phyloP scores from a whole-genome alignment of 1,284 basidiomycete species.

The Cryptococcus sp. region DNA sequence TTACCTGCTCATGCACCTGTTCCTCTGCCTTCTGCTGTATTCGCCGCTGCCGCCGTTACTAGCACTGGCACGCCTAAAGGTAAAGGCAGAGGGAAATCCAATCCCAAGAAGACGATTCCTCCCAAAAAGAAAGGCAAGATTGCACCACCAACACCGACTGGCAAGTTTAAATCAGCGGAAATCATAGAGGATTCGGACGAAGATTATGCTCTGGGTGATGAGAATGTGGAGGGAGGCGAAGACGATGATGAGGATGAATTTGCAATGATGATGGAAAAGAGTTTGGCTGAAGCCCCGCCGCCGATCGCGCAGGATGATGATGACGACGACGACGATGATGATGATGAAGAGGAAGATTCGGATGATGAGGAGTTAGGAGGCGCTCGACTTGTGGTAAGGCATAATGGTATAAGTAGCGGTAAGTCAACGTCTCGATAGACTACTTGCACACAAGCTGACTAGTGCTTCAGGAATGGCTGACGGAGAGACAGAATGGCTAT shows the following conservation, averaged over 20 bases:
- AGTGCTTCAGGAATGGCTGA: background rate
- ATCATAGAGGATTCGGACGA: conserved; percentile 43
- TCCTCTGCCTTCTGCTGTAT: background rate
- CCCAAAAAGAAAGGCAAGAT: conserved; percentile 10
- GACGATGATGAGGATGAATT: conserved; percentile 37
- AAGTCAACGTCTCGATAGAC: background rate
- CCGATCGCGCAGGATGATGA: conserved; percentile 8
- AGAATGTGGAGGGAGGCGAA: conserved; percentile 12
- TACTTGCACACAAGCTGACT: background rate
- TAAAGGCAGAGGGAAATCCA: conserved; percentile 11
- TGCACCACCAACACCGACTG: conserved; percentile 1
- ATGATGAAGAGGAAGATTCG: conserved; percentile 29
- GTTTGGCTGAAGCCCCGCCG: conserved; percentile 21
- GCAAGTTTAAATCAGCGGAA: conserved; percentile 38
- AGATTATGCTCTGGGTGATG: conserved; percentile 2
- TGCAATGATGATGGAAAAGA: conserved; percentile 34
- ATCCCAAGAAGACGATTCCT: background rate
- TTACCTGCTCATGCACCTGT: background rate
- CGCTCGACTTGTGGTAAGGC: conserved; percentile 20
- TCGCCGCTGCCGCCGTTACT: background rate
- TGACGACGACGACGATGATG: conserved; percentile 23
- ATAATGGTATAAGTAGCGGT: conserved; percentile 1
- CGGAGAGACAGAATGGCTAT: conserved; percentile 10
- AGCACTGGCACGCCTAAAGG: background rate
- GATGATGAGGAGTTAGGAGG: conserved; percentile 36